Conservation (phyloP, 1,284 basidiomycete genomes). For the Rhodofomes roseus region DNA sequence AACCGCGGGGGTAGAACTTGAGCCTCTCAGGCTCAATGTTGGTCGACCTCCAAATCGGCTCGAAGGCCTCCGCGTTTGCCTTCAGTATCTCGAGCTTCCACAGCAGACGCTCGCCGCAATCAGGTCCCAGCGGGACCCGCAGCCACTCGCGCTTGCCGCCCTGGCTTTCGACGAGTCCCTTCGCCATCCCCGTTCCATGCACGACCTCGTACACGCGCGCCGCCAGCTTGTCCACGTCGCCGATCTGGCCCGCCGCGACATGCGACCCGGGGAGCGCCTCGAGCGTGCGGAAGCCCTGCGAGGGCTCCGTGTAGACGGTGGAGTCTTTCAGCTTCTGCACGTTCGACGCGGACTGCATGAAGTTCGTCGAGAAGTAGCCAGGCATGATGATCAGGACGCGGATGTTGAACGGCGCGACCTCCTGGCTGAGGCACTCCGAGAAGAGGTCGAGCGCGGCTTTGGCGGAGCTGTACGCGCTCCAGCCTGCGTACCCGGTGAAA, state of each 20-base stretch:
- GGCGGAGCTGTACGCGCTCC: conserved; percentile 25
- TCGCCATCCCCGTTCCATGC: conserved; percentile 16
- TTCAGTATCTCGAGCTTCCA: conserved; percentile 6
- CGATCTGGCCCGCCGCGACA: conserved; percentile 15
- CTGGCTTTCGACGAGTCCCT: conserved; percentile 7
- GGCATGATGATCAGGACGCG: conserved; percentile 25
- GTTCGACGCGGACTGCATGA: conserved; percentile 16
- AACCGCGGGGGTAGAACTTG: background rate
- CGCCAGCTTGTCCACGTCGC: conserved; percentile 19
- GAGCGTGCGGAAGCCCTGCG: conserved; percentile 15
- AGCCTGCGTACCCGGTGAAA: conserved; percentile 11
- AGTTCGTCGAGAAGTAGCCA: conserved; percentile 30
- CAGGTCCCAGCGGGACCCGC: conserved; percentile 4
- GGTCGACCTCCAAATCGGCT: conserved; percentile 25
- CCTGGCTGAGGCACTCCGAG: conserved; percentile 25
- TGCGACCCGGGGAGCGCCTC: conserved; percentile 8
- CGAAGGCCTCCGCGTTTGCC: conserved; percentile 19
- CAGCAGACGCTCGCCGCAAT: conserved; percentile 1
- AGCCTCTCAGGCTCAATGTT: conserved; percentile 19
- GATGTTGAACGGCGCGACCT: conserved; percentile 26
- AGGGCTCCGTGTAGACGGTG: conserved; percentile 19
- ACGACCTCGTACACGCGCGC: conserved; percentile 24
- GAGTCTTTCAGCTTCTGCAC: background rate
- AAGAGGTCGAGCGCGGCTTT: conserved; percentile 29
- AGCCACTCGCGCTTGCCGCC: conserved; percentile 5